These are phyloP conservation scores for Bolboschoenus planiculmis DNA, from an alignment of 176 grass and related monocot genomes.

Conservation along the genomic window DNA sequence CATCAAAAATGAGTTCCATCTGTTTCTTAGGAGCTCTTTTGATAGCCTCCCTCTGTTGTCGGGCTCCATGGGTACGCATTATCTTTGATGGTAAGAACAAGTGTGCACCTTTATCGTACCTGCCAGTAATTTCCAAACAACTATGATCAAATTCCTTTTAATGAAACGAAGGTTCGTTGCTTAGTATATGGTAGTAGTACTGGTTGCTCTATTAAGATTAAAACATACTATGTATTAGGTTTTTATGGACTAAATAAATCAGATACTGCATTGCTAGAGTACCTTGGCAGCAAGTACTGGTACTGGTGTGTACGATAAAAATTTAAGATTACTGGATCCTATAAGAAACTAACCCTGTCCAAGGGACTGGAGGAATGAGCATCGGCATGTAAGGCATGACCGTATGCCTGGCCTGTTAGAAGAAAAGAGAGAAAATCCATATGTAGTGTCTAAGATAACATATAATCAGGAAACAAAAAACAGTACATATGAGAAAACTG, in stretches of 20 bases:
- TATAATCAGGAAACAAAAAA: slow-evolving; percentile 25
- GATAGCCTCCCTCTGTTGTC: slow-evolving; percentile 72
- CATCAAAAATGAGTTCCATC: slow-evolving; percentile 66
- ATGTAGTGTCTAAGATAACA: background rate
- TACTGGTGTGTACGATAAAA: background rate
- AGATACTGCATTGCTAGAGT: background rate
- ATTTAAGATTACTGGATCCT: background rate
- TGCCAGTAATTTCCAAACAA: slow-evolving; percentile 26
- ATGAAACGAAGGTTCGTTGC: background rate
- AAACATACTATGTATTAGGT: background rate
- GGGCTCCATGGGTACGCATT: slow-evolving; percentile 86
- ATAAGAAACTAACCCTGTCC: slow-evolving; percentile 60
- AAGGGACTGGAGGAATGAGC: slow-evolving; percentile 77
- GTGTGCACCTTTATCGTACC: slow-evolving; percentile 87
- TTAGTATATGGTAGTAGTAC: background rate
- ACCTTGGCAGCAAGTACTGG: background rate
- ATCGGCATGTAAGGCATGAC: slow-evolving; percentile 98
- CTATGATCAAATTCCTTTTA: background rate
- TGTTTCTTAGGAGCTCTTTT: slow-evolving; percentile 65
- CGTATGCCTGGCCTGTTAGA: slow-evolving; percentile 84
- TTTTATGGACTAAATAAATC: background rate
- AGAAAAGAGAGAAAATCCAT: background rate
- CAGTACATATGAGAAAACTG: slow-evolving; percentile 12
- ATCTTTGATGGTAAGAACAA: slow-evolving; percentile 86
- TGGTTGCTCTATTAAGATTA: background rate